phyloP scores from a whole-genome alignment of 306 rosid genomes.

The Glycine latifolia region DNA sequence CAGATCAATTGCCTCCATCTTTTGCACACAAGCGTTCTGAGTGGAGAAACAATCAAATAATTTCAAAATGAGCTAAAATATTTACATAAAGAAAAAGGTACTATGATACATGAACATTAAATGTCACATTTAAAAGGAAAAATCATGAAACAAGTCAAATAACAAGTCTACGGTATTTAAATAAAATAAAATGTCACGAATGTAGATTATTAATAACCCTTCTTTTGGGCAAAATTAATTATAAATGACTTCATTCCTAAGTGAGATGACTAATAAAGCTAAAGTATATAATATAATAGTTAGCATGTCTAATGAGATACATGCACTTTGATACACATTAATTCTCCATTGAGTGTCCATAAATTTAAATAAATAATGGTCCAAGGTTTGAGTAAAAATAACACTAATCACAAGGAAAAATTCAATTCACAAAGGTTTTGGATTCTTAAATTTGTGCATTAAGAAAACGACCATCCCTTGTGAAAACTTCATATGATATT shows the following conservation, averaged over 20 bases:
- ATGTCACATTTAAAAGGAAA: neutral
- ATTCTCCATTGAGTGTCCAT: neutral
- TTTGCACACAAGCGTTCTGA: slow-evolving; percentile 86
- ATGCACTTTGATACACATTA: neutral
- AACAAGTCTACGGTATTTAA: no score
- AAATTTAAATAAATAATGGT: neutral
- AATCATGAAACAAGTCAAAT: neutral
- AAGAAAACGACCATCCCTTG: no score
- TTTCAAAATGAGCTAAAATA: slow-evolving; percentile 31
- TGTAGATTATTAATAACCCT: neutral
- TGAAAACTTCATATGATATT: neutral
- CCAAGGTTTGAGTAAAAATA: slow-evolving; percentile 3
- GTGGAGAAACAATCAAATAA: slow-evolving; percentile 27
- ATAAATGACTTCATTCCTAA: neutral
- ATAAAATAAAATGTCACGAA: neutral
- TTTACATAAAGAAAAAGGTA: slow-evolving; percentile 9
- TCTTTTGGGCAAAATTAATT: neutral
- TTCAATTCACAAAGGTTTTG: slow-evolving; percentile 1
- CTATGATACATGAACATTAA: neutral
- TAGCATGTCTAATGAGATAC: neutral
- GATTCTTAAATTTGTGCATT: neutral
- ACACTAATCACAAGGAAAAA: slow-evolving; percentile 17
- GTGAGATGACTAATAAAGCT: neutral
- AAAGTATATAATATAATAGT: neutral
- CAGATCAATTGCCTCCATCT: slow-evolving; percentile 52